phyloP scores from a whole-genome alignment of 176 grass and related monocot genomes.

The Aegilops sharonensis region DNA sequence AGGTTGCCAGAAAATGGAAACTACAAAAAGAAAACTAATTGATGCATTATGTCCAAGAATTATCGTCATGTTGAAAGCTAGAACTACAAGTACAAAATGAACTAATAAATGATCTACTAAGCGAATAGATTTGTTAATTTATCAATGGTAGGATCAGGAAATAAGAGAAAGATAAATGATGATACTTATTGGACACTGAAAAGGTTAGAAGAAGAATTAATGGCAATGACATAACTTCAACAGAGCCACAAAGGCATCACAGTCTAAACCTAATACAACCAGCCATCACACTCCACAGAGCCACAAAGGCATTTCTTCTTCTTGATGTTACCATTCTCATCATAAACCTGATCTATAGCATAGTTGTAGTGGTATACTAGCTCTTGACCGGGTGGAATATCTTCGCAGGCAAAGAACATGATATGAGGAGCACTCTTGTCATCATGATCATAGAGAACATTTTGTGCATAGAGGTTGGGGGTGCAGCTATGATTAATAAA shows the following conservation, averaged over 20 bases:
- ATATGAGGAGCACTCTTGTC: conserved; percentile 63
- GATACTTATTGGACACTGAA: background rate
- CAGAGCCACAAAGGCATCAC: conserved; percentile 11
- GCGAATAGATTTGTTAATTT: background rate
- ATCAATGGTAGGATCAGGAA: background rate
- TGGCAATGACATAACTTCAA: conserved; percentile 9
- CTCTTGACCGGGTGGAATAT: conserved; percentile 64
- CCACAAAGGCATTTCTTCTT: conserved; percentile 78
- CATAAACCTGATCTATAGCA: conserved; percentile 71
- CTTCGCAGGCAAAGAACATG: conserved; percentile 74
- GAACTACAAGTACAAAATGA: conserved; percentile 16
- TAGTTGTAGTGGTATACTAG: conserved; percentile 82
- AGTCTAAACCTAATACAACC: conserved; percentile 63
- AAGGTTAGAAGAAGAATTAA: background rate
- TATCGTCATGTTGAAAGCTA: background rate
- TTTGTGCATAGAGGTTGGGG: conserved; percentile 79
- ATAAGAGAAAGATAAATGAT: conserved; percentile 7
- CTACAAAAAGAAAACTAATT: background rate
- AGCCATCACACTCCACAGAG: conserved; percentile 60
- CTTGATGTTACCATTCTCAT: conserved; percentile 76
- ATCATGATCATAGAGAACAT: conserved; percentile 76
- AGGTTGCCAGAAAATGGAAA: background rate
- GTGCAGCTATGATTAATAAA: conserved; percentile 81
- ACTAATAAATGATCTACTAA: background rate
- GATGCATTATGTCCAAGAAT: background rate